Percentiles rank a stretch among this genome's conserved stretches.
These are phyloP conservation scores for Eragrostis tef DNA, from an alignment of 202 grass and related monocot genomes.

Conservation along the genomic window DNA sequence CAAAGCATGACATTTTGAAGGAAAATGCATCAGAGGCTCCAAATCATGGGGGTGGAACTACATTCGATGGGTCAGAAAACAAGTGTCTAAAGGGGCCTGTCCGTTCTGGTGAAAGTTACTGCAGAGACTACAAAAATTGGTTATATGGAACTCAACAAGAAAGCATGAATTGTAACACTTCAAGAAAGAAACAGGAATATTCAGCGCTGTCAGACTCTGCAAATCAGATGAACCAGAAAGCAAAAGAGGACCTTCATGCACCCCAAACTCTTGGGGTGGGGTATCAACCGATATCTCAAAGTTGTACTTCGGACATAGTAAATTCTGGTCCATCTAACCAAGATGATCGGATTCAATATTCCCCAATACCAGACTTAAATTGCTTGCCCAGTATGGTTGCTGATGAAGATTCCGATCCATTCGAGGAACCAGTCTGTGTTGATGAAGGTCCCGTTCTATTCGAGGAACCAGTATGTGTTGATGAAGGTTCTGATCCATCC, in stretches of 20 bases:
- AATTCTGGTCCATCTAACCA: conserved; percentile 30
- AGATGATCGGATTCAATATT: conserved; percentile 8
- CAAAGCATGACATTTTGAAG: conserved; percentile 27
- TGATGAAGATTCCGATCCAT: conserved; percentile 29
- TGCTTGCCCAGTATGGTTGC: conserved; percentile 29
- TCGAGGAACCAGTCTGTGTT: conserved; percentile 27
- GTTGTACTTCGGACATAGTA: conserved; percentile 2
- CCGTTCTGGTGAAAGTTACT: conserved; percentile 29
- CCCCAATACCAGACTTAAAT: conserved; percentile 53
- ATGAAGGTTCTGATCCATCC: background rate
- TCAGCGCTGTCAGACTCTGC: conserved; percentile 16
- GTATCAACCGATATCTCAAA: conserved; percentile 25
- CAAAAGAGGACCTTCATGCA: conserved; percentile 11
- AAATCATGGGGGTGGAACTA: conserved; percentile 37
- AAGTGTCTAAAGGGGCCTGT: conserved; percentile 2
- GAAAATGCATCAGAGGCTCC: conserved; percentile 25
- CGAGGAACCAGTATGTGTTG: conserved; percentile 18
- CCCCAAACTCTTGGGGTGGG: conserved; percentile 19
- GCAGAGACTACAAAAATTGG: conserved; percentile 3
- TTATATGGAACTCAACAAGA: conserved; percentile 19
- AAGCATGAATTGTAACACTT: conserved; percentile 3
- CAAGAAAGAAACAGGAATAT: conserved; percentile 37
- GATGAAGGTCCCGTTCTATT: background rate
- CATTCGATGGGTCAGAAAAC: background rate
- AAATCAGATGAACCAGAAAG: background rate